Percentiles rank a stretch among this genome's conserved stretches.
Evolutionary conservation across 2,329 filamentous ascomycete species (phyloP).

Genomic region (Emmonsiellopsis sp.): DNA sequence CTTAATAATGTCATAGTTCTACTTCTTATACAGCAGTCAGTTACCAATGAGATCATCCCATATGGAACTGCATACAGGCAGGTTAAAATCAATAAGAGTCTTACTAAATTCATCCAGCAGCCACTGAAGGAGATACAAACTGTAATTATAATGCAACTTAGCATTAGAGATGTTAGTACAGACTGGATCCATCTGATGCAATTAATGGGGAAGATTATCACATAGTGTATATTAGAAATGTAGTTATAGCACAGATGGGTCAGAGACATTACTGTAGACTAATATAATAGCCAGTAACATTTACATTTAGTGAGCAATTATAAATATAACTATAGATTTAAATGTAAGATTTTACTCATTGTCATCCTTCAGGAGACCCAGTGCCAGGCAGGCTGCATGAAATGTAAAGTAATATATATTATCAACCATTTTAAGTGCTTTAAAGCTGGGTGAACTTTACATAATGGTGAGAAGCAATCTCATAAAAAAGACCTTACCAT

Average conservation of each 20-base stretch:
- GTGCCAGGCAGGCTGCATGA: not conserved
- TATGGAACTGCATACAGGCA: not conserved
- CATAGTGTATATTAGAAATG: not conserved
- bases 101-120: not conserved
- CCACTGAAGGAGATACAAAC: not conserved
- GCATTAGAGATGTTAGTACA: not conserved
- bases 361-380: not conserved
- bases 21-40: not conserved
- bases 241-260: not conserved
- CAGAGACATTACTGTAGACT: not conserved
- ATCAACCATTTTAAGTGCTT: not conserved
- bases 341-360: not conserved
- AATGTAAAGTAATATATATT: not conserved
- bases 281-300: not conserved
- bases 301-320: not conserved
- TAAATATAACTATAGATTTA: not conserved
- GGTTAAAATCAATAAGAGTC: not conserved
- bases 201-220: not conserved
- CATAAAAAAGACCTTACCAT: not conserved
- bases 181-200: not conserved
- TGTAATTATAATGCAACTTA: not conserved
- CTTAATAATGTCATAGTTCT: not conserved
- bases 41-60: not conserved
- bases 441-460: not conserved
- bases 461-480: not conserved